Evolutionary conservation across 257 asterid species (phyloP).

Genomic region (Verbascum thapsus): DNA sequence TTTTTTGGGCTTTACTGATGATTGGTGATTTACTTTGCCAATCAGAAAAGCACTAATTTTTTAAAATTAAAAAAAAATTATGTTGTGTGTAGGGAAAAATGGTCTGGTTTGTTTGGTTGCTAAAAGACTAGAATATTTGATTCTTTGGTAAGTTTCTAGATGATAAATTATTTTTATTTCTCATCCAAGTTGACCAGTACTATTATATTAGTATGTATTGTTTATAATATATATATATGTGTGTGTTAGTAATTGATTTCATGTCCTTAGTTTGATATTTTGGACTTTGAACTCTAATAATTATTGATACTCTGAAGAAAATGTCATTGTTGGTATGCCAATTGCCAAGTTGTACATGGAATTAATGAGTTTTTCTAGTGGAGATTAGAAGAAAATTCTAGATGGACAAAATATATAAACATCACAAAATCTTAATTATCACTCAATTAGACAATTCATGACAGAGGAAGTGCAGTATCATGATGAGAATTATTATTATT

Average conservation of each 20-base stretch:
- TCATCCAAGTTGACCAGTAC: background rate
- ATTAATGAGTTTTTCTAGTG: conserved; percentile 13
- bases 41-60: background rate
- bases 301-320: background rate
- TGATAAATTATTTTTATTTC: background rate
- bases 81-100: background rate
- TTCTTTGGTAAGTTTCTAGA: background rate
- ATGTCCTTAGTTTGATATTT: background rate
- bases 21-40: conserved; percentile 1
- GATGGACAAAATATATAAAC: no score
- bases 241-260: no score
- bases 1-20: background rate
- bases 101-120: background rate
- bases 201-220: background rate
- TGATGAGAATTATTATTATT: no score
- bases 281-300: background rate
- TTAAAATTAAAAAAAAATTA: no score
- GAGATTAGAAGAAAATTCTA: background rate
- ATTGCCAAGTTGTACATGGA: conserved; percentile 1
- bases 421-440: no score
- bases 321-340: background rate
- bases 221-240: background rate
- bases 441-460: no score
- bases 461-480: no score
- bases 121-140: no score